Base-by-base conservation (phyloP, 768 basidiomycete species). In the Mycena vulgaris region DNA sequence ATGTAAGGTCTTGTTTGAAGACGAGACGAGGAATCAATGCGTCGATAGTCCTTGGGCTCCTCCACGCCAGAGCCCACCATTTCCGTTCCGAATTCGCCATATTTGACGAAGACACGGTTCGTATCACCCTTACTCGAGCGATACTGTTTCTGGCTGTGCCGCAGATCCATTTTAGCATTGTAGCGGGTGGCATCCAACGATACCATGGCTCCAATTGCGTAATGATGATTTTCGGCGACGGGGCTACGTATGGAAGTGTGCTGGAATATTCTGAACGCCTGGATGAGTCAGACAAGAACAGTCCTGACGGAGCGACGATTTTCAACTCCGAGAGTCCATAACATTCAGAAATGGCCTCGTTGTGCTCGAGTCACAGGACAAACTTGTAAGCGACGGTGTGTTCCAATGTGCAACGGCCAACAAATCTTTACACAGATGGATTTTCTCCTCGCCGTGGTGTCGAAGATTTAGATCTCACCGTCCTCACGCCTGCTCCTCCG, bases 401-500 rank as follows among this genome's bases (percentile, higher is more conserved):
- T 21, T 16, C 16, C 3, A 28, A 35, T 25, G 17, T 19, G 1
- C 9, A 47, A 13, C 13, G 6, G n/a, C 6, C 13, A n/a, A n/a
- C 42, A 25, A 10, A 31, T 27, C 13, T 35, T 35, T 28, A 23
- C 3, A 5, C 25, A 68, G 68, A 39, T 58, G 33, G 37, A n/a
- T 19, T 69, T 69, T 21, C 68, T 69, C 0, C 39, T 69, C 14
- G 62, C 4, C 9, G 56, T 52, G 17, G 66, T 61, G 5, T 49
- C 61, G 10, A 69, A 40, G 39, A 63, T 69, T 27, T 69, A 3
- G 68, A 69, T 39, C 62, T 69, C 3, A 63, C 10, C n/a, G n/a
- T 57, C 7, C 61, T 42, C 7, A 48, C 37, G 16, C 55, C 62
- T 30, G 19, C n/a, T 14, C n/a, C 55, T 1, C 53, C 55, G 6